Evolutionary conservation across 257 asterid species (phyloP), one percentile per base, ranked within the genome.

Genomic region (Nicotiana paniculata): DNA sequence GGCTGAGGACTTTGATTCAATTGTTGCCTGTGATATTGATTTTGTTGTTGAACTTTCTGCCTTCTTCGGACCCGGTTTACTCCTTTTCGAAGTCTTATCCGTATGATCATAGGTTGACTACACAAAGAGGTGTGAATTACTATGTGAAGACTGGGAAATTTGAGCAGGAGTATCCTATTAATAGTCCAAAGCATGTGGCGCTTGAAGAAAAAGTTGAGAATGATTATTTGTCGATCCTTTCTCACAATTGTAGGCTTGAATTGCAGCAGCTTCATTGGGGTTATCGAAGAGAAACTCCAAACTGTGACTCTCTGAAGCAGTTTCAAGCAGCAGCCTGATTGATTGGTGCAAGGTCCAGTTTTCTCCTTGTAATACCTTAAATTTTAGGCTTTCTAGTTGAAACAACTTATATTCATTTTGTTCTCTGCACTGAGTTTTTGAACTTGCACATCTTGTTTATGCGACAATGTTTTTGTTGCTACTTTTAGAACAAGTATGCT

Each of bases 181-280:
- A 85, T 83, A 94, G 92, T 81, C 85, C 82, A 17, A 92, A 90
- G 62, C 91, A 98, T 9, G 82, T 81, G 37, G 82, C 87, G 4
- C 88, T 96, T 78, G 99, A 96, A 70, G 87, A 83, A 26, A 87
- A 86, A 81, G 92, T 96, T 30, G 97, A 96, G 85, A 77, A 81
- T 69, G 99, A 96, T 8, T 96, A 96, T 88, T 90, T 85, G 62
- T 84, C 92, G 1, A 80, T 54, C 57, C 88, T 96, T 35, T 86
- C 89, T 79, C 92, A 92, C 72, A 93, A 94, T 82, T 96, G 99
- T 83, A 91, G 97, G 86, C 77, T 86, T 17, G 99, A 96, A 85
- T 62, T 89, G 90, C 97, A 92, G 87, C 97, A 94, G 2, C 87
- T 88, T 75, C 88, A 91, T 48, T 96, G 99, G 99, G 97, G 99